Evolutionary conservation across 768 basidiomycete genomes (phyloP), one percentile per base, ranked within the genome.

Genomic region (Hericium rajendrae): DNA sequence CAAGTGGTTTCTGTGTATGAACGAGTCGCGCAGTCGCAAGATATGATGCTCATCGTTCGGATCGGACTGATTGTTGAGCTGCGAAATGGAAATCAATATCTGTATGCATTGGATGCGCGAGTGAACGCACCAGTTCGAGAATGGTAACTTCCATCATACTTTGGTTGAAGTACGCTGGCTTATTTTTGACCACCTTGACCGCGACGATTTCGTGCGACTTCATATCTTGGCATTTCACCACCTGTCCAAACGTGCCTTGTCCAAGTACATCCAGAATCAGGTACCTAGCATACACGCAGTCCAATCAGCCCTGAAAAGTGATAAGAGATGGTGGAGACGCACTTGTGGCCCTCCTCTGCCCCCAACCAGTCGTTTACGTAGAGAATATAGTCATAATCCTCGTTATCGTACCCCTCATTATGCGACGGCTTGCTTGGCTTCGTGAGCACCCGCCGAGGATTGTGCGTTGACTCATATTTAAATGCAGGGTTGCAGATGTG

Each of bases 71-170:
- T 88, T 91, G 77, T 99, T 99, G 57, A 99, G 79, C 94, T 97
- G 66, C 4, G 38, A 52, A 20, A 8, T 6, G 52, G 46, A 16
- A 56, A 32, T 32, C 32, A 32, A 10, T 32, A 32, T 32, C 6
- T 32, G 32, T 32, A 32, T 32, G 8, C 32, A 32, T 32, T 9
- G 32, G 9, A 32, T 32, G 32, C 4, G 9, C 32, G 59, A 55
- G n/a, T n/a, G 46, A 6, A 79, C 90, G 60, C 56, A 94, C 94
- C 73, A 98, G 75, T 70, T 98, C 93, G 48, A 99, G 77, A 60
- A 99, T 98, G 1, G 94, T 97, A 26, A 98, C 95, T 72, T 99
- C 97, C 97, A 99, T 99, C 90, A 97, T 97, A 71, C 89, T 92
- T 73, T 99, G 97, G 68, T 98, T 97, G 72, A 97, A 94, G 75